A percentile compares a stretch with the other conserved stretches of the same genome.
Evolutionary conservation across 306 rosid genomes (phyloP).

Genomic region (Castanopsis chinensis): DNA sequence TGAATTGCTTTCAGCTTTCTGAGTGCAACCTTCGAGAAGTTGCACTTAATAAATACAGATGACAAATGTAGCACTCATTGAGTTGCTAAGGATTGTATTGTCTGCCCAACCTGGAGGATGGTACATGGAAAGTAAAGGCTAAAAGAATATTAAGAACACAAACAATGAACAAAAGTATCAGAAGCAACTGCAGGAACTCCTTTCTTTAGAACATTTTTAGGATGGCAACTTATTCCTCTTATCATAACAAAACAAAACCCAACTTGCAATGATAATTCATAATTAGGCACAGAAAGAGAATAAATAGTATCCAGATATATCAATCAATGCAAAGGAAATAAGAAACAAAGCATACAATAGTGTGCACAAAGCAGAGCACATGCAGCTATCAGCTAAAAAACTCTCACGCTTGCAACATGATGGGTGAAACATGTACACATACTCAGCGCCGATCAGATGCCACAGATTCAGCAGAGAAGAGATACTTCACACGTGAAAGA

Average conservation of each 20-base stretch:
- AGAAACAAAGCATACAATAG: background rate
- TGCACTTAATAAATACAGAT: too few relatives aligned
- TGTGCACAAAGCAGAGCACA: background rate
- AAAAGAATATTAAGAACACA: background rate
- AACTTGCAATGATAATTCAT: background rate
- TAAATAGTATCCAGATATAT: slow-evolving; percentile 4
- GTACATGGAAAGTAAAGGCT: too few relatives aligned
- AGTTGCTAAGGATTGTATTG: too few relatives aligned
- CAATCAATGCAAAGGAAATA: slow-evolving; percentile 7
- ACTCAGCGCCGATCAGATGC: slow-evolving; percentile 75
- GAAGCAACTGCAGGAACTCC: background rate
- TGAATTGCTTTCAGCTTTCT: too few relatives aligned
- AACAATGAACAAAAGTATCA: background rate
- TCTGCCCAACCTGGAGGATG: too few relatives aligned
- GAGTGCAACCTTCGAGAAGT: too few relatives aligned
- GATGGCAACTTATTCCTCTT: background rate
- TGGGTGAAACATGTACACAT: background rate
- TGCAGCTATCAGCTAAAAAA: background rate
- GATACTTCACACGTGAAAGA: slow-evolving; percentile 88
- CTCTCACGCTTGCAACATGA: background rate
- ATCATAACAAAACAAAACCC: slow-evolving; percentile 7
- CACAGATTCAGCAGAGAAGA: slow-evolving; percentile 83
- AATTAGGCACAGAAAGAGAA: slow-evolving; percentile 8
- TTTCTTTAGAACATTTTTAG: background rate
- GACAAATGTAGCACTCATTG: too few relatives aligned